phyloP scores from a whole-genome alignment of 1,284 basidiomycete genomes.

The Chiua sp. region DNA sequence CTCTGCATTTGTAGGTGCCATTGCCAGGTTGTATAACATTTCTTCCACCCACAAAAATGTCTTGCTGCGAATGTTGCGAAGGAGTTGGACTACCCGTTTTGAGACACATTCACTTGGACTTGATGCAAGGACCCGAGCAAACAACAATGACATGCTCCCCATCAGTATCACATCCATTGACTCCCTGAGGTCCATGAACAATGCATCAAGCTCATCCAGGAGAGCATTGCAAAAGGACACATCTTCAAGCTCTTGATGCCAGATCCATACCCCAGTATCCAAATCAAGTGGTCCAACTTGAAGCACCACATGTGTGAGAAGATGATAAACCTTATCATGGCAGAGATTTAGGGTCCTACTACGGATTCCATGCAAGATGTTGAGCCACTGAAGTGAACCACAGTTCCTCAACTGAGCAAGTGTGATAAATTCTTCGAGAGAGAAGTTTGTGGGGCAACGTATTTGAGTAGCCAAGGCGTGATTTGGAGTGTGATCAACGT shows the following conservation, averaged over 20 bases:
- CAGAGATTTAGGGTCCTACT: constrained; percentile 41
- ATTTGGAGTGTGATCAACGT: background rate
- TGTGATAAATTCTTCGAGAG: too few species aligned
- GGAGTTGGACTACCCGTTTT: constrained; percentile 22
- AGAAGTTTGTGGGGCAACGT: too few species aligned
- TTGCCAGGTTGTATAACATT: constrained; percentile 29
- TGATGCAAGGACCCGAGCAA: constrained; percentile 40
- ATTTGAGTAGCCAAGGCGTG: too few species aligned
- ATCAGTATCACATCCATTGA: constrained; percentile 45
- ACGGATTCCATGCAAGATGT: constrained; percentile 47
- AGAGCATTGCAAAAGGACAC: constrained; percentile 38
- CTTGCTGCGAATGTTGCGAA: constrained; percentile 37
- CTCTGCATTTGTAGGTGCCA: constrained; percentile 21
- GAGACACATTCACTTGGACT: constrained; percentile 10
- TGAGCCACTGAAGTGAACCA: constrained; percentile 45
- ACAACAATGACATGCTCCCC: constrained; percentile 38
- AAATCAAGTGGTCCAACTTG: constrained; percentile 42
- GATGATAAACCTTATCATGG: constrained; percentile 40
- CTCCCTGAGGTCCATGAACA: constrained; percentile 37
- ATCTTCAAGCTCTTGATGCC: constrained; percentile 41
- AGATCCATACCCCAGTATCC: constrained; percentile 22
- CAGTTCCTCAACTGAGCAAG: too few species aligned
- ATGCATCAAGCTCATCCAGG: constrained; percentile 35
- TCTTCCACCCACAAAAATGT: constrained; percentile 43
- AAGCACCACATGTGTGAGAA: constrained; percentile 45